Base-by-base conservation (phyloP, 768 basidiomycete genomes). In the Tephrocybe sp. region DNA sequence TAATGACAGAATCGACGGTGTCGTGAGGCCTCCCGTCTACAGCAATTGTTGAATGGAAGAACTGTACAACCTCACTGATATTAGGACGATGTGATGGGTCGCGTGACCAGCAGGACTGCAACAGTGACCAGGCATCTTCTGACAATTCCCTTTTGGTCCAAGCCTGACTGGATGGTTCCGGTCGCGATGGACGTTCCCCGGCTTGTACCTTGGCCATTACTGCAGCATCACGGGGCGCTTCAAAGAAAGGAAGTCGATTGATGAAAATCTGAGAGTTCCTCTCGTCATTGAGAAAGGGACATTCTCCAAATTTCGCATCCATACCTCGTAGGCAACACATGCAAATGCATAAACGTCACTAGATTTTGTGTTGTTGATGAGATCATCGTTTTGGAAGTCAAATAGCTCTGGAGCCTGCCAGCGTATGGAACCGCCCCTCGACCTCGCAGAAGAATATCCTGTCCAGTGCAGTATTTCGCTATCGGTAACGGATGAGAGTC, bases 401-500 rank as follows among this genome's bases (percentile, higher is more conserved):
- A 61, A 42, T 4, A 64, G 19, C 25, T 64, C 61, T 0, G 61
- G 63, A 40, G 61, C 60, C 41, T 57, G 51, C 61, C 60, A 64
- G 7, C 57, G 49, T 2, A 42, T 23, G 3, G 57, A 56, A 12
- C 57, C 57, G 7, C 61, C 57, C 19, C 33, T 45, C 12, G 52
- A 51, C 7, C 24, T 34, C 7, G 41, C 45, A 16, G 45, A 44
- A n/a, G 57, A 51, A 18, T 54, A 36, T 2, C 55, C 51, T 4
- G 45, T 53, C 60, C 55, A 55, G 22, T 49, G 38, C 8, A 55
- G 18, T 19, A 56, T 57, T 13, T 53, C 37, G 11, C 39, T 31
- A 38, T 62, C 57, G 3, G 53, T 49, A 3, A 62, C 50, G 1
- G 54, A 30, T 0, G 57, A 49, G 12, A 62, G 51, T 7, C 63